Percentiles rank a stretch among this genome's conserved stretches.
Evolutionary conservation across 2,329 filamentous ascomycete species (phyloP).

Genomic region (Phaeosphaeriaceae sp.): DNA sequence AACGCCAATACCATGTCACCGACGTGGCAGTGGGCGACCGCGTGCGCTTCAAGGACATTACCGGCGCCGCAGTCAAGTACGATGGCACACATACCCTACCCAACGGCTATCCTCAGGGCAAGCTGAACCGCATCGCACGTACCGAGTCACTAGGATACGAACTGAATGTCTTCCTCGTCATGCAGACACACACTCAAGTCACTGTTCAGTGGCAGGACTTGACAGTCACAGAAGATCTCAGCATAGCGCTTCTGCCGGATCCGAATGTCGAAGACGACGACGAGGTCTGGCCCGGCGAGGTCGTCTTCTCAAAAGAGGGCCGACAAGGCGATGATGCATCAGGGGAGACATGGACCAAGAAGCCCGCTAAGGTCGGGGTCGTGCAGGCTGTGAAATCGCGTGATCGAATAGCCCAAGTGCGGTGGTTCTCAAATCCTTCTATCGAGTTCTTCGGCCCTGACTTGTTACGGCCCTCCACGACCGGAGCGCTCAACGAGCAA

Average conservation of each 20-base stretch:
- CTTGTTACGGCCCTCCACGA: slow-evolving; percentile 53
- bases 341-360: slow-evolving; percentile 41
- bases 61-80: slow-evolving; percentile 62
- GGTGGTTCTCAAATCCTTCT: slow-evolving; percentile 58
- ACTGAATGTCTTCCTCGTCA: slow-evolving; percentile 64
- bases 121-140: slow-evolving; percentile 55
- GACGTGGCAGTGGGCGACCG: slow-evolving; percentile 55
- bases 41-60: slow-evolving; percentile 65
- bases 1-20: slow-evolving; percentile 43
- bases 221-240: slow-evolving; percentile 56
- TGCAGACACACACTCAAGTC: slow-evolving; percentile 58
- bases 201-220: slow-evolving; percentile 68
- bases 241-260: slow-evolving; percentile 59
- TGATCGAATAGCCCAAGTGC: slow-evolving; percentile 64
- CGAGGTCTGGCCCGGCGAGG: slow-evolving; percentile 64
- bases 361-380: slow-evolving; percentile 62
- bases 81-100: slow-evolving; percentile 40
- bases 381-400: slow-evolving; percentile 63
- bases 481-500: slow-evolving; percentile 52
- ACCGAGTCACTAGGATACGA: slow-evolving; percentile 63
- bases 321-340: slow-evolving; percentile 16
- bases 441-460: slow-evolving; percentile 44
- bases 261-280: slow-evolving; percentile 63
- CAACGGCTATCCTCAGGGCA: slow-evolving; percentile 48
- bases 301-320: slow-evolving; percentile 58